phyloP scores from a whole-genome alignment of 306 rosid genomes.

The Castanea crenata region DNA sequence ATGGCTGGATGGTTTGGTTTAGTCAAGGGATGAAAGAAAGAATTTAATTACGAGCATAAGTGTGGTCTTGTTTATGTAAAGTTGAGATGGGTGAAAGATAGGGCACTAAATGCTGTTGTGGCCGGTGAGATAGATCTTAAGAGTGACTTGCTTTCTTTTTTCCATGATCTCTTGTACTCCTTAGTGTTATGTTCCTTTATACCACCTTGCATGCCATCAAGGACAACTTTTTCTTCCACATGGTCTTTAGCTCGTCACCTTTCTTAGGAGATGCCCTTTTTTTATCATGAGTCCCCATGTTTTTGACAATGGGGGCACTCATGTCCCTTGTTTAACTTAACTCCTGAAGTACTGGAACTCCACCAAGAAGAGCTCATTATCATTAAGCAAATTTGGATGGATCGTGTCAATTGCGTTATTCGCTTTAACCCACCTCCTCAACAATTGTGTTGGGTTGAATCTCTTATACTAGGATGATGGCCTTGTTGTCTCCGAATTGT shows the following conservation, averaged over 20 bases:
- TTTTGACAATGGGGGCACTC: slow-evolving; percentile 62
- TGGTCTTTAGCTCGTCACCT: slow-evolving; percentile 60
- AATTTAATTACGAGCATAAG: slow-evolving; percentile 48
- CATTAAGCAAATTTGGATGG: slow-evolving; percentile 34
- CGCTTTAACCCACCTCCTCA: slow-evolving; percentile 51
- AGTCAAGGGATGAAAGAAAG: slow-evolving; percentile 20
- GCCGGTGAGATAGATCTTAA: slow-evolving; percentile 61
- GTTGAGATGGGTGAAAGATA: slow-evolving; percentile 86
- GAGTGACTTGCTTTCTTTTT: slow-evolving; percentile 64
- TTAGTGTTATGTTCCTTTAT: slow-evolving; percentile 53
- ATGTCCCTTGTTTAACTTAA: slow-evolving; percentile 65
- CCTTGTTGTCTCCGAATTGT: slow-evolving; percentile 67
- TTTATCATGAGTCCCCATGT: slow-evolving; percentile 61
- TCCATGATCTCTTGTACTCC: slow-evolving; percentile 53
- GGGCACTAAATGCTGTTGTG: slow-evolving; percentile 60
- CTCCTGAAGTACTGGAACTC: slow-evolving; percentile 50
- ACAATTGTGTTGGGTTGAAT: slow-evolving; percentile 69
- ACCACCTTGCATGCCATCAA: slow-evolving; percentile 48
- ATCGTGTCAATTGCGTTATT: slow-evolving; percentile 56
- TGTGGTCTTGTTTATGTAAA: slow-evolving; percentile 67
- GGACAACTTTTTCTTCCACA: slow-evolving; percentile 74
- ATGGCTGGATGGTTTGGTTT: slow-evolving; percentile 28
- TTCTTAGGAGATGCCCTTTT: slow-evolving; percentile 71
- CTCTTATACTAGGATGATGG: slow-evolving; percentile 61
- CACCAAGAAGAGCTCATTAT: slow-evolving; percentile 36